phyloP scores from a whole-genome alignment of 768 basidiomycete species.

The Pleurotus giganteus region DNA sequence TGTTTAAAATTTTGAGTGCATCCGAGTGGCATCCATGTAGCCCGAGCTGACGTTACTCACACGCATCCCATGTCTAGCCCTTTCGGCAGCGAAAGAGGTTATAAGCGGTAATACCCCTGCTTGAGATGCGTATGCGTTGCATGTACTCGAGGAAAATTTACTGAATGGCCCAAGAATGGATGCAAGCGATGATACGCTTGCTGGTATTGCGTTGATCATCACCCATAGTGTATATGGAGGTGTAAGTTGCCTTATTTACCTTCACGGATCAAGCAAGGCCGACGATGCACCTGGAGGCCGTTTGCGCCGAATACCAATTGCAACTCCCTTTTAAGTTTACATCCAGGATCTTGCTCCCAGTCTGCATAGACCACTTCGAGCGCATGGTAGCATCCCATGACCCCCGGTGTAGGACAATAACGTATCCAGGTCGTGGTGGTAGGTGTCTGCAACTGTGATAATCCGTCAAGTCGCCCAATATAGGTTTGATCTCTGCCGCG shows the following conservation, averaged over 20 bases:
- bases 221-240: no score
- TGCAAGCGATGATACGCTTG: constrained; percentile 41
- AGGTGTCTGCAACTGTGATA: constrained; percentile 27
- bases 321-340: constrained; percentile 44
- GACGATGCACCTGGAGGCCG: constrained; percentile 32
- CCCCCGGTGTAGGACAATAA: constrained; percentile 43
- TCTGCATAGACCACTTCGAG: constrained; percentile 27
- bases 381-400: constrained; percentile 32
- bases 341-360: constrained; percentile 37
- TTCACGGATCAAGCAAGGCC: no score
- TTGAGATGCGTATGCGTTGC: constrained; percentile 41
- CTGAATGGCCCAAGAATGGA: constrained; percentile 40
- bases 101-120: constrained; percentile 37
- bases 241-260: no score
- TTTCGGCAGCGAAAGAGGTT: constrained; percentile 39
- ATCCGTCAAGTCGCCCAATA: constrained; percentile 35
- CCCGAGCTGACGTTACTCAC: constrained; percentile 44
- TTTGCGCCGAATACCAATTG: constrained; percentile 42
- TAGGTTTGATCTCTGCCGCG: constrained; percentile 27
- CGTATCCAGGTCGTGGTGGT: constrained; percentile 29
- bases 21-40: constrained; percentile 44
- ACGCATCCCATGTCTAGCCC: constrained; percentile 38
- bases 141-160: constrained; percentile 41
- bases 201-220: constrained; percentile 41
- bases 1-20: constrained; percentile 38